These are phyloP conservation scores for Knoxdaviesia proteae DNA, from an alignment of 2,329 filamentous ascomycete genomes.

Conservation along the genomic window DNA sequence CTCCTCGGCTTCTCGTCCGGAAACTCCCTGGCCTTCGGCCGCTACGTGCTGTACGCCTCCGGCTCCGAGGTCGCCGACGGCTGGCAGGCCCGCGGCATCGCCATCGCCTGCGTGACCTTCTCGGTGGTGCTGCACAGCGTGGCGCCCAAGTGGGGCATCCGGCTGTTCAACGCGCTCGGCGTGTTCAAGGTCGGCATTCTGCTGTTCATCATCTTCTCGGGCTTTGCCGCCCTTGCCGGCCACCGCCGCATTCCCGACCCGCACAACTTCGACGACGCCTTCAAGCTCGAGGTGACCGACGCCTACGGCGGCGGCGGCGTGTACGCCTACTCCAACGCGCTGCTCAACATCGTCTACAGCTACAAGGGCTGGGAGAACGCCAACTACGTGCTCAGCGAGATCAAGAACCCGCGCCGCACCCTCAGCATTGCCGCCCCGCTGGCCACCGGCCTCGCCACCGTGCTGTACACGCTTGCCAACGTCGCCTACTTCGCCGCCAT, in stretches of 20 bases:
- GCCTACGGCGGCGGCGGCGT: constrained; percentile 26
- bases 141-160: constrained; percentile 34
- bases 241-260: constrained; percentile 25
- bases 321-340: constrained; percentile 33
- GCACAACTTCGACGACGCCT: constrained; percentile 35
- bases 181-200: constrained; percentile 39
- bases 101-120: constrained; percentile 31
- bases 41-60: constrained; percentile 34
- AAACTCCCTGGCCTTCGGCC: constrained; percentile 36
- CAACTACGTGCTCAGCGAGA: constrained; percentile 38
- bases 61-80: constrained; percentile 24
- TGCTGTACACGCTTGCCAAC: constrained; percentile 42
- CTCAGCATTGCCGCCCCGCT: constrained; percentile 34
- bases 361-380: constrained; percentile 46
- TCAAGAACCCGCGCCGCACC: constrained; percentile 32
- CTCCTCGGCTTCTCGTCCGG: constrained; percentile 38
- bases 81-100: constrained; percentile 37
- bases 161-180: constrained; percentile 36
- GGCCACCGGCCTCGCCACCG: constrained; percentile 34
- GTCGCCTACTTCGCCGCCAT: constrained; percentile 45
- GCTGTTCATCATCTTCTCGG: constrained; percentile 38
- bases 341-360: constrained; percentile 37
- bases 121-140: constrained; percentile 29
- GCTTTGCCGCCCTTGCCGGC: constrained; percentile 33
- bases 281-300: constrained; percentile 20